Conservation (phyloP, 495 filamentous ascomycete species). For the Trichoderma virens region DNA sequence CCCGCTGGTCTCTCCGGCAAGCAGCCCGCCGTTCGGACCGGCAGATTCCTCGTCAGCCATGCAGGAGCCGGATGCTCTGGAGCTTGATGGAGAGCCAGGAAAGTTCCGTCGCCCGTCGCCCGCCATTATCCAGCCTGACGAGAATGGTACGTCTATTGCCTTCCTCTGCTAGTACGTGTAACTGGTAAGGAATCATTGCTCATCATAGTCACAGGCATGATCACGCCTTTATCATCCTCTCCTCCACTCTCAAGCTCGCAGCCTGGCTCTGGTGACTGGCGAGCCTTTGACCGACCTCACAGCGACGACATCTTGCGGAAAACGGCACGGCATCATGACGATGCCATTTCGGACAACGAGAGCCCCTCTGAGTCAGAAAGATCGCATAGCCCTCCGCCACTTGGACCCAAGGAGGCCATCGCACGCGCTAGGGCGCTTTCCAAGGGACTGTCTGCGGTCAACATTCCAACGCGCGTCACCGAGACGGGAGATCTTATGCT, state of each 20-base stretch:
- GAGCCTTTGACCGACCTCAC: slow-evolving; percentile 30
- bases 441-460: slow-evolving; percentile 76
- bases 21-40: slow-evolving; percentile 62
- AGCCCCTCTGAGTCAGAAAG: slow-evolving; percentile 33
- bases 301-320: slow-evolving; percentile 37
- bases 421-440: slow-evolving; percentile 79
- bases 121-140: slow-evolving; percentile 20
- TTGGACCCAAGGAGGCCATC: slow-evolving; percentile 69
- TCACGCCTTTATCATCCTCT: slow-evolving; percentile 58
- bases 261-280: slow-evolving; percentile 36
- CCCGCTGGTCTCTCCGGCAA: slow-evolving; percentile 77
- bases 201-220: slow-evolving; percentile 33
- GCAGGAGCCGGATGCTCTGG: slow-evolving; percentile 77
- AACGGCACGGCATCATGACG: slow-evolving; percentile 27
- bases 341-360: slow-evolving; percentile 26
- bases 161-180: neutral
- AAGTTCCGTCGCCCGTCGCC: slow-evolving; percentile 32
- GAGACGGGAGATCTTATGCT: slow-evolving; percentile 96
- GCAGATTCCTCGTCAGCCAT: slow-evolving; percentile 49
- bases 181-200: slow-evolving; percentile 8
- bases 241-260: slow-evolving; percentile 44
- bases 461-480: slow-evolving; percentile 85
- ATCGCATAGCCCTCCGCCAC: slow-evolving; percentile 67
- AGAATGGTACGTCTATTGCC: slow-evolving; percentile 22
- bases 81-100: slow-evolving; percentile 47